Evolutionary conservation across 305 asterid species (phyloP).

Genomic region (Plantago coronopus): DNA sequence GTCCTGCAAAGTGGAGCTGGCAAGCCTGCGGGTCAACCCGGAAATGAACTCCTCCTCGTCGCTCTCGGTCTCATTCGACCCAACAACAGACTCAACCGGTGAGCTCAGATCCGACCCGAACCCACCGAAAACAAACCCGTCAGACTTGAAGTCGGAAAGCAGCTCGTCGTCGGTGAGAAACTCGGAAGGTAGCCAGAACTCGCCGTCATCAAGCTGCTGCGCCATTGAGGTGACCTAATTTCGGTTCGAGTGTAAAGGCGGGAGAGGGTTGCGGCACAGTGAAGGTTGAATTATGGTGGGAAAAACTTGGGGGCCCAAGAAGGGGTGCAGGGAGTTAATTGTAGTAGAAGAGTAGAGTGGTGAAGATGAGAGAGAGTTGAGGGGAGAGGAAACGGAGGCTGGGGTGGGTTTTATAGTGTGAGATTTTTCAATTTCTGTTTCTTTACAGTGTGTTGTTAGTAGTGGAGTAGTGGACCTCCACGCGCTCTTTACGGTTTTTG

Average conservation of each 20-base stretch:
- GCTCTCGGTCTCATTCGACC: conserved; percentile 50
- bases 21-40: conserved; percentile 33
- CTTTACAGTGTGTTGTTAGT: too few species aligned
- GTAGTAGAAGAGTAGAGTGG: conserved; percentile 5
- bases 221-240: conserved; percentile 27
- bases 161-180: conserved; percentile 53
- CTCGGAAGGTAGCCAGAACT: conserved; percentile 60
- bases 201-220: conserved; percentile 44
- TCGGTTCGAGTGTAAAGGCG: background rate
- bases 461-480: conserved; percentile 28
- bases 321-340: conserved; percentile 13
- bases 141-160: conserved; percentile 32
- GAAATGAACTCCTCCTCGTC: conserved; percentile 49
- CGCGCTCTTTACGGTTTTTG: conserved; percentile 1
- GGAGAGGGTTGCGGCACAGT: conserved; percentile 26
- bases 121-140: background rate
- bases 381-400: conserved; percentile 7
- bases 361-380: conserved; percentile 10
- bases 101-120: conserved; percentile 48
- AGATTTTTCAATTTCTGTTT: background rate
- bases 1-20: conserved; percentile 21
- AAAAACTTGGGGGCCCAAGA: conserved; percentile 23
- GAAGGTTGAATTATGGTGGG: conserved; percentile 32
- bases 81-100: conserved; percentile 48
- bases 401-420: conserved; percentile 27